These are phyloP conservation scores for Myxozyma mucilagina DNA, from an alignment of 805 yeast species.

Conservation along the genomic window DNA sequence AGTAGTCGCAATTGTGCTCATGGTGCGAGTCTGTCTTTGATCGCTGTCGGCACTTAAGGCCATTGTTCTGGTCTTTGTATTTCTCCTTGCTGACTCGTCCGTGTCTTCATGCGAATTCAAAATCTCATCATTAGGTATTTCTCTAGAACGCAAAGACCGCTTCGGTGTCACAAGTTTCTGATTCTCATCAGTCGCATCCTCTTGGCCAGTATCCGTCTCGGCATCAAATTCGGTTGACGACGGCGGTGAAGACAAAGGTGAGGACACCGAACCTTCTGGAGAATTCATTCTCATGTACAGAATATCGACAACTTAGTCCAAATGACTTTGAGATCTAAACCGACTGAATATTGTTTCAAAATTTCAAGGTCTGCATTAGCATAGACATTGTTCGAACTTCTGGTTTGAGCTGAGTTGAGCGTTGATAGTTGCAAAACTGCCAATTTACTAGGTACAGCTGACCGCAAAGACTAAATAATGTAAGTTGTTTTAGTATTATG, in stretches of 20 bases:
- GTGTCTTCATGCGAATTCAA: background rate
- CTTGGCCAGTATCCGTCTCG: background rate
- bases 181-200: background rate
- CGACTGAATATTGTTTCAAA: no score
- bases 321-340: no score
- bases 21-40: no score
- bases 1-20: no score
- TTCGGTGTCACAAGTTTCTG: background rate
- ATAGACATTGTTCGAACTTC: no score
- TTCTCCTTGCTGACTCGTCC: background rate
- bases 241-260: slow-evolving; percentile 2
- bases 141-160: background rate
- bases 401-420: no score
- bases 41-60: background rate
- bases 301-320: no score
- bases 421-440: no score
- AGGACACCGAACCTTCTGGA: background rate
- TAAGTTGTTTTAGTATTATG: no score
- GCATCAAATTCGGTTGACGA: background rate
- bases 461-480: no score
- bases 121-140: background rate
- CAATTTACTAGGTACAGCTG: no score
- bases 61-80: background rate
- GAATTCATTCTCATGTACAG: background rate
- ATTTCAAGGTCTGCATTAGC: no score